Evolutionary conservation across 2,329 filamentous ascomycete species (phyloP), one percentile per base, ranked within the genome.

Genomic region (Cytospora piceae): DNA sequence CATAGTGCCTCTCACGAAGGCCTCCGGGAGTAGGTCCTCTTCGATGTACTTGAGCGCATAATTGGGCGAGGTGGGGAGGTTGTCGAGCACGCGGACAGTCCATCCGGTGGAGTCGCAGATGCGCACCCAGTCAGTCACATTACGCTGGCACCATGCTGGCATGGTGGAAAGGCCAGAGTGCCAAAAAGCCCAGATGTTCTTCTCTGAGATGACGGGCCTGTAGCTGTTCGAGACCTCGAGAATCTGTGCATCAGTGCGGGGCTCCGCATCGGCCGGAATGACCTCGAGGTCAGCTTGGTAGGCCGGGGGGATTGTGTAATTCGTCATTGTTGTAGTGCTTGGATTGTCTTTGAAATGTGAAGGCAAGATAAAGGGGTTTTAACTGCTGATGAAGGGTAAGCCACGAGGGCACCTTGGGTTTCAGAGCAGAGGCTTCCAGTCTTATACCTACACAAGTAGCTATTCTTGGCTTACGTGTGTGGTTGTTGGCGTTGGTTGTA

Each of bases 151-250:
- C 69, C 77, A 77, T 9, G 73, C 71, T 8, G 76, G 78, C 74
- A 80, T 79, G 14, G 66, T 64, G 4, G 71, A 58, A 0, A 77
- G 63, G 0, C 80, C 78, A 12, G 73, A 74, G 64, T 81, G 74
- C 79, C 79, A 81, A 63, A 79, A 79, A 2, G 78, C 77, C 78
- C 79, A 82, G 7, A 82, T 73, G 55, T 81, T 82, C 69, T 39
- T 39, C 37, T 39, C 37, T 39, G 37, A 39, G 6, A 39, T 20
- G 37, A 39, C 37, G 12, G 37, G 37, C 37, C 78, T 79, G 59
- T 80, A 77, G 0, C 76, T 77, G 0, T 72, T 75, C 42, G 76
- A 58, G 24, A 76, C 73, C 4, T 69, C 15, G 71, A 51, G 73
- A 74, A 2, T 68, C 61, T 14, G 66, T 63, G 2, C 17, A 39